These are phyloP conservation scores for Kitagawia praeruptora DNA, from an alignment of 129 eudicot genomes.

Conservation along the genomic window DNA sequence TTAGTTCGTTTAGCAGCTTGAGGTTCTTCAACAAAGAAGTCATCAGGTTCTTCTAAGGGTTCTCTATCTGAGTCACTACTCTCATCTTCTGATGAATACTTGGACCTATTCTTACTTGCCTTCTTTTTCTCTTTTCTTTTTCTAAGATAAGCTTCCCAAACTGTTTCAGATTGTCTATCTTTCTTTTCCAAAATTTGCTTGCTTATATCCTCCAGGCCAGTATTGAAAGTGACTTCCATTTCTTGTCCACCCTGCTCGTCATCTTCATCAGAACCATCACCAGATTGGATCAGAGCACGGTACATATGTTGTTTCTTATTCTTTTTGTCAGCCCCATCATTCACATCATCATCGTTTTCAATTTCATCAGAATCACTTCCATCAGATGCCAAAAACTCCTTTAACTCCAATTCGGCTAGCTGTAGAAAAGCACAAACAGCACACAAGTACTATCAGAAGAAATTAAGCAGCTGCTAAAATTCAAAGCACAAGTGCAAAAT, in stretches of 20 bases:
- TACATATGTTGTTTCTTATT: constrained; percentile 52
- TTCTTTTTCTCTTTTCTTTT: constrained; percentile 72
- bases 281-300: constrained; percentile 68
- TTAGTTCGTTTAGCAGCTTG: too few species aligned
- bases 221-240: constrained; percentile 93
- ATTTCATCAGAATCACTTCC: constrained; percentile 67
- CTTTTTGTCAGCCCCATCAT: constrained; percentile 30
- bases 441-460: not conserved
- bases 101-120: constrained; percentile 45
- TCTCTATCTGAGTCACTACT: constrained; percentile 7
- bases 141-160: constrained; percentile 79
- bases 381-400: constrained; percentile 80
- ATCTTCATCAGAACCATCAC: constrained; percentile 57
- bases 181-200: constrained; percentile 72
- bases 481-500: not conserved
- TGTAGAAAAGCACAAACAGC: constrained; percentile 19
- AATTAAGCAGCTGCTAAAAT: not conserved
- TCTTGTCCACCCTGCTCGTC: constrained; percentile 58
- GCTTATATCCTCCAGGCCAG: constrained; percentile 85
- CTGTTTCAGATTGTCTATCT: constrained; percentile 75
- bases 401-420: constrained; percentile 62
- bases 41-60: constrained; percentile 5
- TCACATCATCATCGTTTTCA: constrained; percentile 24
- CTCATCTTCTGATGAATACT: constrained; percentile 13
- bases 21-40: constrained; percentile 12